phyloP scores from a whole-genome alignment of 1,139 yeast species.

The Candida smagusa region DNA sequence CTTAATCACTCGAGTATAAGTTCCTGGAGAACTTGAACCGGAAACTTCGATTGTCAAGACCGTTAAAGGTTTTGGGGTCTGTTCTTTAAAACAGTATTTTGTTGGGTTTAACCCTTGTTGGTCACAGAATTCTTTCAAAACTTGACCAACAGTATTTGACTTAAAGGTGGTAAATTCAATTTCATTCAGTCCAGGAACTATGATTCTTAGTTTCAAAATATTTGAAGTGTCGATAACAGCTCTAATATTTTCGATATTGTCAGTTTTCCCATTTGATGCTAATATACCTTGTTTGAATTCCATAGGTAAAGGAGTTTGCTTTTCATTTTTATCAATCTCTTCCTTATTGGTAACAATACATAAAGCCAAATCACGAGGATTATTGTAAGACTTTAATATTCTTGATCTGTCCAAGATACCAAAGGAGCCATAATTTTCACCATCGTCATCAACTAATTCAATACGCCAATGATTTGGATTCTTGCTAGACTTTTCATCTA shows the following conservation, averaged over 20 bases:
- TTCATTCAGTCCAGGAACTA: conserved; percentile 4
- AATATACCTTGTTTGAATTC: conserved; percentile 32
- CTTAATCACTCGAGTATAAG: conserved; percentile 8
- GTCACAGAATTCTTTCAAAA: conserved; percentile 31
- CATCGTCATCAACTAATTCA: conserved; percentile 76
- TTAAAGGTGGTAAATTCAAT: conserved; percentile 8
- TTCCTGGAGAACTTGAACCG: conserved; percentile 4
- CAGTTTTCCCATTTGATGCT: conserved; percentile 9
- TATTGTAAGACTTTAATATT: conserved; percentile 52
- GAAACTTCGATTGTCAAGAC: conserved; percentile 3
- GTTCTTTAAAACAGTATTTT: conserved; percentile 19
- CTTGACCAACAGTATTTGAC: conserved; percentile 26
- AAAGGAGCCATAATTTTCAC: conserved; percentile 73
- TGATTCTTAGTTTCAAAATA: conserved; percentile 1
- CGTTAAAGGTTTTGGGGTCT: conserved; percentile 4
- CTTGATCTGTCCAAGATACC: conserved; percentile 63
- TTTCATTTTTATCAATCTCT: conserved; percentile 32
- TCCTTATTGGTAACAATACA: conserved; percentile 39
- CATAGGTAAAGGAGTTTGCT: conserved; percentile 52
- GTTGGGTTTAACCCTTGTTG: conserved; percentile 26
- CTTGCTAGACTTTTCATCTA: conserved; percentile 14
- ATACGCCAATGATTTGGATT: conserved; percentile 66
- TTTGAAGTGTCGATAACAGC: conserved; percentile 3
- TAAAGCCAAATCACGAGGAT: conserved; percentile 63
- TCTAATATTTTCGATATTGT: conserved; percentile 5